Evolutionary conservation across 345 rosid genomes (phyloP).

Genomic region (Crucihimalaya himalaica): DNA sequence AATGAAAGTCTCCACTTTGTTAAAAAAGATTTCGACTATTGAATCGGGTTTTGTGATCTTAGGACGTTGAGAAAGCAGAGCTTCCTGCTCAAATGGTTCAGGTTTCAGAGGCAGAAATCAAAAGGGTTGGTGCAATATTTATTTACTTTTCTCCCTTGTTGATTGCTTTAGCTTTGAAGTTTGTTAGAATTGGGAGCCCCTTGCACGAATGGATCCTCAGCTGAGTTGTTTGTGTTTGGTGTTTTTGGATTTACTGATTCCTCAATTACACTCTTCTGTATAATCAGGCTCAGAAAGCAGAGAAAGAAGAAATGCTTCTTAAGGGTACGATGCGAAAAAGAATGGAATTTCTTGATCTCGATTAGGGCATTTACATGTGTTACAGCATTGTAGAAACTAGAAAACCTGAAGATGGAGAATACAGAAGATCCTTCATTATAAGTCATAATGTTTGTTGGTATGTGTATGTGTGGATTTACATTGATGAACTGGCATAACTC

Average conservation of each 20-base stretch:
- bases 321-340: slow-evolving; percentile 67
- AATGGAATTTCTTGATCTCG: slow-evolving; percentile 74
- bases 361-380: slow-evolving; percentile 32
- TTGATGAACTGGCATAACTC: neutral
- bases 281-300: slow-evolving; percentile 66
- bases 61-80: slow-evolving; percentile 71
- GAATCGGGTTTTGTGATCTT: slow-evolving; percentile 11
- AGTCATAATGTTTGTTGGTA: slow-evolving; percentile 8
- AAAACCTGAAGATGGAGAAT: slow-evolving; percentile 10
- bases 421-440: neutral
- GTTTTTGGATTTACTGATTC: slow-evolving; percentile 5
- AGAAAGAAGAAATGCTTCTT: slow-evolving; percentile 56
- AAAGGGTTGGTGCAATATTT: slow-evolving; percentile 43
- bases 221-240: neutral
- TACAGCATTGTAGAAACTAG: slow-evolving; percentile 21
- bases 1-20: slow-evolving; percentile 20
- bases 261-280: slow-evolving; percentile 7
- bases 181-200: slow-evolving; percentile 5
- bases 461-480: slow-evolving; percentile 14
- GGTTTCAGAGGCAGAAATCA: slow-evolving; percentile 59
- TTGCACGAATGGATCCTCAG: neutral
- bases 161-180: neutral
- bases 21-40: neutral
- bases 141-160: neutral
- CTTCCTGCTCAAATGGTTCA: slow-evolving; percentile 64